These are phyloP conservation scores for Nasturtium officinale DNA, from an alignment of 345 rosid genomes.

Conservation along the genomic window DNA sequence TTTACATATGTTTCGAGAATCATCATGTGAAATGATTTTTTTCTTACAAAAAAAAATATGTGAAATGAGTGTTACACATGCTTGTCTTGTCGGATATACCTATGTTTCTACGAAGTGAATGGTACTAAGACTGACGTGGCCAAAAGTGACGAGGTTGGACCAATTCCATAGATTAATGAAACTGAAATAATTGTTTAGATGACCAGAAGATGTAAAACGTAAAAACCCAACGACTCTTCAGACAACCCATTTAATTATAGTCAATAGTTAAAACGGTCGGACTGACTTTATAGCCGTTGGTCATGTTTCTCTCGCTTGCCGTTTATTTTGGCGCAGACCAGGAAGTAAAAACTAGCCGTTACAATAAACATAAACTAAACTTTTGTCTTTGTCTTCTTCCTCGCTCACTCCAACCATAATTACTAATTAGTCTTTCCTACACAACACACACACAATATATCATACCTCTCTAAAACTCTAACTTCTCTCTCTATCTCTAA, in stretches of 20 bases:
- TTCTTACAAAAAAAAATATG: neutral
- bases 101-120: neutral
- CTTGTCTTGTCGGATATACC: neutral
- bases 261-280: constrained; percentile 37
- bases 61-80: neutral
- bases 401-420: constrained; percentile 32
- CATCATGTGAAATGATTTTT: neutral
- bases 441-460: constrained; percentile 26
- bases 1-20: neutral
- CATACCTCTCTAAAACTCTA: constrained; percentile 24
- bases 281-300: constrained; percentile 46
- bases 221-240: constrained; percentile 8
- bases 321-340: constrained; percentile 33
- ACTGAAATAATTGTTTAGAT: constrained; percentile 6
- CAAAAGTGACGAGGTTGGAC: neutral
- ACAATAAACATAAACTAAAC: constrained; percentile 33
- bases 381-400: constrained; percentile 40
- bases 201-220: neutral
- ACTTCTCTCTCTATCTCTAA: constrained; percentile 29
- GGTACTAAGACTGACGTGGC: neutral
- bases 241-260: constrained; percentile 3
- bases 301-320: constrained; percentile 44
- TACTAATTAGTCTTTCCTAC: constrained; percentile 33
- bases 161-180: constrained; percentile 6
- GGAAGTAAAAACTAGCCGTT: constrained; percentile 45